Evolutionary conservation across 345 rosid genomes (phyloP).

Genomic region (Rhizophora apiculata): DNA sequence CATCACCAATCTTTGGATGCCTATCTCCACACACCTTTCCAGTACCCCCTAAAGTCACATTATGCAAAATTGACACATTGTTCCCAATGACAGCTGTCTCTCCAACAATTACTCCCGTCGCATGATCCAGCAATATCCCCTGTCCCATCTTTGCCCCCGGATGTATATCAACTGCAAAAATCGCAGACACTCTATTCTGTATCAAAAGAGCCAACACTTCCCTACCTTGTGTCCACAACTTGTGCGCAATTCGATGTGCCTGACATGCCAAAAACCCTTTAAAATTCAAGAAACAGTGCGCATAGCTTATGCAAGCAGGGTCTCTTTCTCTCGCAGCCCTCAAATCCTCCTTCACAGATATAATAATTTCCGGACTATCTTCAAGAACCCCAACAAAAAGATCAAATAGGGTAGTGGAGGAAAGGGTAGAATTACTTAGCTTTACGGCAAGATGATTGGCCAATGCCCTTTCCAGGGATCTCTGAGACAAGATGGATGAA

Average conservation of each 20-base stretch:
- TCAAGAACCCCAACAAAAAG: constrained; percentile 54
- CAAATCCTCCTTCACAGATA: constrained; percentile 55
- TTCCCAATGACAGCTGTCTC: constrained; percentile 93
- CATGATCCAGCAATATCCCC: constrained; percentile 79
- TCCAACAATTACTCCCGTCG: constrained; percentile 77
- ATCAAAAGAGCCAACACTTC: constrained; percentile 59
- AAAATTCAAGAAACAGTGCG: constrained; percentile 71
- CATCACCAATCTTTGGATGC: constrained; percentile 94
- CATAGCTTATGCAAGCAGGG: constrained; percentile 78
- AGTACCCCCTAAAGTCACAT: constrained; percentile 88
- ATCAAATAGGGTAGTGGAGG: constrained; percentile 53
- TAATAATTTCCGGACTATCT: constrained; percentile 44
- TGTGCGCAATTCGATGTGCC: constrained; percentile 75
- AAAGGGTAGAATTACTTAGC: constrained; percentile 58
- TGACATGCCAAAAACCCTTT: constrained; percentile 81
- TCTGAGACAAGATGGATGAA: constrained; percentile 58
- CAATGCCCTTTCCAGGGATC: constrained; percentile 59
- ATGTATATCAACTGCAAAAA: constrained; percentile 85
- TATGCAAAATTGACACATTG: constrained; percentile 82
- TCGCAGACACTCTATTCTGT: constrained; percentile 70
- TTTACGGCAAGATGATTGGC: constrained; percentile 69
- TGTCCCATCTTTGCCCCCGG: constrained; percentile 82
- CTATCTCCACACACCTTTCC: constrained; percentile 82
- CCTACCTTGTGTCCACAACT: constrained; percentile 67
- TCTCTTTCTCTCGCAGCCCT: constrained; percentile 71